Percentiles rank a stretch among this genome's conserved stretches.
These are phyloP conservation scores for Acmispon strigosus DNA, from an alignment of 306 rosid species.

Conservation along the genomic window DNA sequence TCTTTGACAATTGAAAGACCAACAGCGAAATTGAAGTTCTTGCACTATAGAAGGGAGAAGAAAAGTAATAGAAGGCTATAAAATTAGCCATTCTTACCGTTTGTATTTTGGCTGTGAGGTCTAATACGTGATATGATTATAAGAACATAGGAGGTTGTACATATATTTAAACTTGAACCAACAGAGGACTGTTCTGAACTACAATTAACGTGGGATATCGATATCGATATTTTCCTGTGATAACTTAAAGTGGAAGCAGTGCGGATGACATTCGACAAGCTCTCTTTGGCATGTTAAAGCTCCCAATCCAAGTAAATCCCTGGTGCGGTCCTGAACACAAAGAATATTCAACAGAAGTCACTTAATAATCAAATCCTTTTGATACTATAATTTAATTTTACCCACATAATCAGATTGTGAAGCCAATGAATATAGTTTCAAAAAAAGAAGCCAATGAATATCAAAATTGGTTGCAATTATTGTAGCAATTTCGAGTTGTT, in stretches of 20 bases:
- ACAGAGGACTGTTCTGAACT: constrained; percentile 8
- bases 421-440: neutral
- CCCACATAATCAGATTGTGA: neutral
- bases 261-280: constrained; percentile 10
- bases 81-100: neutral
- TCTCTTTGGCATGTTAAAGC: constrained; percentile 3
- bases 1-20: no score
- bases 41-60: neutral
- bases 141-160: constrained; percentile 11
- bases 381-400: neutral
- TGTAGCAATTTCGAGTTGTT: no score
- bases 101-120: neutral
- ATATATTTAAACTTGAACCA: constrained; percentile 18
- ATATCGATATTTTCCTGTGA: neutral
- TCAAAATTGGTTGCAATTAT: neutral
- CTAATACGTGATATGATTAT: constrained; percentile 1
- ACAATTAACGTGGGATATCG: constrained; percentile 7
- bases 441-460: neutral
- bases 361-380: neutral
- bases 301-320: constrained; percentile 9
- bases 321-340: constrained; percentile 25
- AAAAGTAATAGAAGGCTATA: neutral
- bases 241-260: neutral
- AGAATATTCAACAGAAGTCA: neutral
- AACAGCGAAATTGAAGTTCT: neutral